Base-by-base conservation (phyloP, 2,329 filamentous ascomycete genomes). In the Endocalyx cinctus region DNA sequence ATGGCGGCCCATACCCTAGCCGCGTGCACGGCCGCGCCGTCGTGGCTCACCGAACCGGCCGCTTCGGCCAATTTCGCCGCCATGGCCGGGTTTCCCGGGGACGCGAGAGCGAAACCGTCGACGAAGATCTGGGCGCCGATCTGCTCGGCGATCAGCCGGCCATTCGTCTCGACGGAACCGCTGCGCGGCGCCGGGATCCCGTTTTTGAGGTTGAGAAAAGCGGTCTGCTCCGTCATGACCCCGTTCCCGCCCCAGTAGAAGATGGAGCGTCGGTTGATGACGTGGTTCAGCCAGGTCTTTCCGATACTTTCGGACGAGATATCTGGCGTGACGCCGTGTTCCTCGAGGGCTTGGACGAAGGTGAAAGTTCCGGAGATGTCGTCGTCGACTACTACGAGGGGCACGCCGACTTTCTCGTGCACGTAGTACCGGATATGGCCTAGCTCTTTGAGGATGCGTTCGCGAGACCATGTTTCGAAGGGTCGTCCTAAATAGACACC, bases 61-160 rank as follows among this genome's bases (percentile, higher is more conserved):
- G 47, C 47, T 10, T 46, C 37, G 0, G 61, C 60, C 7, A 64
- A 38, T 12, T 37, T 39, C 3, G 56, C 51, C 1, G 60, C 61
- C 6, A 57, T 31, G 0, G 20, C 33, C 5, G 59, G 57, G 14
- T 55, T 42, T 0, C 55, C 55, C 0, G 59, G 55, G 0, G 49
- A 41, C 4, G 54, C 54, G 41, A 63, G 43, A 6, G 55, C 58
- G 50, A 54, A 62, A 6, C 54, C 59, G 35, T 63, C 59, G 35
- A 62, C 57, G 34, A 63, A 63, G 16, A 62, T 63, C 44, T 61
- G 58, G 3, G 55, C 59, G 7, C 59, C 59, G 19, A 62, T 61
- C 46, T 62, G 59, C 38, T 61, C 52, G 1, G 59, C 56, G 14
- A 59, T 42, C 0, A 55, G 58, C 18, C 32, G 32, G 4, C 57